These are phyloP conservation scores for Trichoderma sp. DNA, from an alignment of 2,329 filamentous ascomycete species.

Conservation along the genomic window DNA sequence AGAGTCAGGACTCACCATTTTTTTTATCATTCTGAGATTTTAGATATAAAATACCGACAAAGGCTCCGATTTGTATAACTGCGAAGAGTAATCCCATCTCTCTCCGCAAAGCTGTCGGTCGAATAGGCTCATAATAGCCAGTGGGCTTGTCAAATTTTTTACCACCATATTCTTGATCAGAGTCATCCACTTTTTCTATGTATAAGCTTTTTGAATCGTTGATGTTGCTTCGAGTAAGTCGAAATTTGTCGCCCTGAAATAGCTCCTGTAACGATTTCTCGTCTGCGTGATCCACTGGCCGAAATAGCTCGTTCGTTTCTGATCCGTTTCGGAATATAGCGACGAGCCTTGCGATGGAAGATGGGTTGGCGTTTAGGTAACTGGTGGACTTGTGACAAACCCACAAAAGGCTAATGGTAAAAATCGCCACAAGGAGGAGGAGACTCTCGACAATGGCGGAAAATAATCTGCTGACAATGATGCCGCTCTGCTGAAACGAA, in stretches of 20 bases:
- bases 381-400: slow-evolving; percentile 12
- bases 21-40: slow-evolving; percentile 29
- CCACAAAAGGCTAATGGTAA: slow-evolving; percentile 29
- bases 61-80: slow-evolving; percentile 19
- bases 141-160: neutral
- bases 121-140: slow-evolving; percentile 32
- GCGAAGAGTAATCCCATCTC: slow-evolving; percentile 29
- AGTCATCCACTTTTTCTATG: neutral
- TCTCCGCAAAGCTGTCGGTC: slow-evolving; percentile 30
- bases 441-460: slow-evolving; percentile 37
- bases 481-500: slow-evolving; percentile 31
- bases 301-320: slow-evolving; percentile 14
- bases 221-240: slow-evolving; percentile 13
- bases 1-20: slow-evolving; percentile 30
- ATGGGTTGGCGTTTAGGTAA: slow-evolving; percentile 33
- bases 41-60: slow-evolving; percentile 30
- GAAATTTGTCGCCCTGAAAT: slow-evolving; percentile 27
- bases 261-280: slow-evolving; percentile 22
- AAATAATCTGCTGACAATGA: slow-evolving; percentile 39
- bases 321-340: slow-evolving; percentile 25
- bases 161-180: neutral
- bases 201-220: neutral
- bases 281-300: slow-evolving; percentile 20
- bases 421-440: slow-evolving; percentile 29
- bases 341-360: slow-evolving; percentile 29